Evolutionary conservation across 2,329 filamentous ascomycete species (phyloP), one percentile per base, ranked within the genome.

Genomic region (Dactylonectria estremocensis): DNA sequence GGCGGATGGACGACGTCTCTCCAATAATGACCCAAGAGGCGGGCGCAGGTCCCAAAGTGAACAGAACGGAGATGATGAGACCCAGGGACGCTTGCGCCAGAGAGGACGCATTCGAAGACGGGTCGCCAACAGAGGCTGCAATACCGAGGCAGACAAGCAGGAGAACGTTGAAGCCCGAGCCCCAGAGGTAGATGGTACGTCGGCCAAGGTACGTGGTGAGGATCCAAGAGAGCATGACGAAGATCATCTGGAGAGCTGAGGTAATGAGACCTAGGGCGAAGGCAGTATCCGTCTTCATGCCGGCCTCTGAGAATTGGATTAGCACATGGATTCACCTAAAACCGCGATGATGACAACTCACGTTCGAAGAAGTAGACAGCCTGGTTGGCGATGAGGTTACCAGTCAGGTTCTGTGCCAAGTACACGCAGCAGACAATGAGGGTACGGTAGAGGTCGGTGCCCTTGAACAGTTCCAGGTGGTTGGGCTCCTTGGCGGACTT

Each of bases 161-260:
- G 43, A 76, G 72, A 59, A 81, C 81, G 80, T 89, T 90, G 79
- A 86, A 83, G 40, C 80, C 76, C 31, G 86, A 86, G 68, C 90
- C 89, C 81, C 85, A 91, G 62, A 91, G 82, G 78, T 91, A 92
- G 79, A 92, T 91, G 40, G 87, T 86, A 60, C 90, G 89, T 66
- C 89, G 87, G 76, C 90, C 89, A 60, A 90, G 83, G 79, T 89
- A 91, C 1, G 87, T 86, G 14, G 88, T 92, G 56, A 92, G 85
- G 63, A 91, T 80, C 90, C 90, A 92, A 65, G 90, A 92, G 48
- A 90, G 82, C 86, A 91, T 91, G 77, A 90, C 88, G 67, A 90
- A 84, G 77, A 92, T 79, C 79, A 79, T 83, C 76, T 91, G 88
- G 2, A 92, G 88, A 55, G 85, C 87, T 0, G 90, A 91, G 58